A percentile compares a stretch with the other conserved stretches of the same genome.
phyloP scores from a whole-genome alignment of 805 yeast genomes.

The Kockiozyma suomiensis region DNA sequence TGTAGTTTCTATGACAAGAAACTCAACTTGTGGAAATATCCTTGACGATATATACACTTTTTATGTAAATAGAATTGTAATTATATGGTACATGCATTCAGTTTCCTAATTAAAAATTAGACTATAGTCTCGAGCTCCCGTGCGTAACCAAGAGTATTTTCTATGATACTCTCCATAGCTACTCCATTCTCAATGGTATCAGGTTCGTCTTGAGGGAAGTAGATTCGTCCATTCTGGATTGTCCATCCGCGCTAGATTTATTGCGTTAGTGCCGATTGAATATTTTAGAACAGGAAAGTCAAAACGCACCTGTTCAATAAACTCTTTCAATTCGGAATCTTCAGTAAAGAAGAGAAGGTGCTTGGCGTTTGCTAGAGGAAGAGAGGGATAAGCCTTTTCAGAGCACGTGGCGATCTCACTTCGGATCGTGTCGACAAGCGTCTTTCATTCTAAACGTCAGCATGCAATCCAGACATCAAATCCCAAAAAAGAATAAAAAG shows the following conservation, averaged over 20 bases:
- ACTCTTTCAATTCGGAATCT: slow-evolving; percentile 57
- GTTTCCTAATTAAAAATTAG: slow-evolving; percentile 41
- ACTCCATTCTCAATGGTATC: slow-evolving; percentile 45
- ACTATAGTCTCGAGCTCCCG: slow-evolving; percentile 90
- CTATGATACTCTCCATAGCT: slow-evolving; percentile 53
- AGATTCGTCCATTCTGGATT: slow-evolving; percentile 49
- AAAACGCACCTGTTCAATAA: slow-evolving; percentile 48
- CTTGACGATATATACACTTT: neutral
- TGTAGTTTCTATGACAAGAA: slow-evolving; percentile 91
- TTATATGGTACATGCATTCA: slow-evolving; percentile 9
- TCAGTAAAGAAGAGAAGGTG: slow-evolving; percentile 69
- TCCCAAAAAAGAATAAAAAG: neutral
- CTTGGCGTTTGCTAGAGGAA: slow-evolving; percentile 83
- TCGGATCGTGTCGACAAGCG: slow-evolving; percentile 66
- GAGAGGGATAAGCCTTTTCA: slow-evolving; percentile 70
- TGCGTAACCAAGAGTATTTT: slow-evolving; percentile 81
- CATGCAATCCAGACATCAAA: neutral
- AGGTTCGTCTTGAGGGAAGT: slow-evolving; percentile 42
- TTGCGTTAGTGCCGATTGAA: too few relatives aligned
- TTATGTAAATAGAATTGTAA: neutral
- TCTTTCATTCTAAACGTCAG: too few relatives aligned
- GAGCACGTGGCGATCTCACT: slow-evolving; percentile 82
- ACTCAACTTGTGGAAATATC: slow-evolving; percentile 67
- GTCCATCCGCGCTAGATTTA: slow-evolving; percentile 57
- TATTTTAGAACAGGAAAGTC: too few relatives aligned